Conservation (phyloP, 2,329 filamentous ascomycete genomes). For the Penicillium paneum region DNA sequence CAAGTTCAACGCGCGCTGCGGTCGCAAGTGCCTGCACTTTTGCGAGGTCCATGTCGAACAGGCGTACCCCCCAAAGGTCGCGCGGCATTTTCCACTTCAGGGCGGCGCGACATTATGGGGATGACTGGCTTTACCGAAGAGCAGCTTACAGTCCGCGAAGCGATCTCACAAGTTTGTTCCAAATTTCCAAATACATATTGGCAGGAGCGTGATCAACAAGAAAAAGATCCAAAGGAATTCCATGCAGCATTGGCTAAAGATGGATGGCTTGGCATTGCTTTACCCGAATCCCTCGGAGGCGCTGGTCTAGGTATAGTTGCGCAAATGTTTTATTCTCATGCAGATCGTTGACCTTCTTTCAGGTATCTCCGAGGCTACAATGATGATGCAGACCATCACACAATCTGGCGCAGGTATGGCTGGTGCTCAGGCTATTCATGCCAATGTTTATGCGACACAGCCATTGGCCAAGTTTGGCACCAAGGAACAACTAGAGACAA, state of each 20-base stretch:
- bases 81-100: constrained; percentile 33
- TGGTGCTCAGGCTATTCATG: constrained; percentile 57
- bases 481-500: constrained; percentile 59
- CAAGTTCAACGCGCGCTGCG: constrained; percentile 11
- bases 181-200: constrained; percentile 71
- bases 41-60: background rate
- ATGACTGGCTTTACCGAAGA: constrained; percentile 68
- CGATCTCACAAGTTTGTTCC: constrained; percentile 65
- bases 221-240: constrained; percentile 70
- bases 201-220: constrained; percentile 68
- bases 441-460: constrained; percentile 61
- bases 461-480: constrained; percentile 70
- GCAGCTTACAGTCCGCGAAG: constrained; percentile 69
- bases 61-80: background rate
- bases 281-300: constrained; percentile 72
- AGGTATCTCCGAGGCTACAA: constrained; percentile 72
- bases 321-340: background rate
- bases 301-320: constrained; percentile 56
- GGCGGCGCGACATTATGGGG: constrained; percentile 59
- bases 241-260: constrained; percentile 70
- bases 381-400: constrained; percentile 82
- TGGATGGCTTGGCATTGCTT: constrained; percentile 77
- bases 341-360: constrained; percentile 23
- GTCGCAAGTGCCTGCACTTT: constrained; percentile 2
- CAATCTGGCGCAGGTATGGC: constrained; percentile 76